Base-by-base conservation (phyloP, 78 protist species). In the Mantamonas sphyraenae region DNA sequence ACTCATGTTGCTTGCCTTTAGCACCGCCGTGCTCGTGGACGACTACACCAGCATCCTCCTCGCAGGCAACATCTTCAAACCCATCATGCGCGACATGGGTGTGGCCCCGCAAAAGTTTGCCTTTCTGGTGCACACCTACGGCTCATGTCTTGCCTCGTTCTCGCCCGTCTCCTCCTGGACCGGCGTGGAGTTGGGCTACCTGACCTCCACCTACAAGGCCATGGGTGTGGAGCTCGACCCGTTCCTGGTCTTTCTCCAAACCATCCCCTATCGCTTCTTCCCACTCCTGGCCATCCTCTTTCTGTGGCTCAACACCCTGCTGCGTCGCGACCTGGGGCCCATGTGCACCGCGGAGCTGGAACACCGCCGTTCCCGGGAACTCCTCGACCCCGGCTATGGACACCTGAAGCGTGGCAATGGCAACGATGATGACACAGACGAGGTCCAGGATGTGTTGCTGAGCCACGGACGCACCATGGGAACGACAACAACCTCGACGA, bases 151-250 rank as follows among this genome's bases (percentile, higher is more conserved):
- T 28, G 71, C 71, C 19, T 34, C 50, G 50, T 7, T 65, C 35
- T 14, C 71, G 42, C 71, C 71, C 8, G 35, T 65, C 61, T 65
- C 71, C 26, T 65, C 71, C 9, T 65, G 71, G 71, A 33, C 20
- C 10, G 71, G 71, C 28, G 26, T 65, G 35, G 55, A 65, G 60
- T 0, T 65, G 47, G 60, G 71, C 30, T 34, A 50, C 45, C 34
- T 65, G 3, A 33, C 33, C 26, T 40, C 8, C 20, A 33, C 14
- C 30, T 5, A 10, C 51, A n/a, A 30, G 60, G 34, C 10, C 33
- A 0, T 51, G 59, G 59, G 28, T 7, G 12, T n/a, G 10, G 59
- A n/a, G 28, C 31, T 3, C 59, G 59, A 42, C 10, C 22, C 47
- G 47, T 42, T 42, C 10, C 22, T 42, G 22, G 10, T 42, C 10